Percentiles rank a stretch among this genome's conserved stretches.
phyloP scores from a whole-genome alignment of 768 basidiomycete genomes.

The Sutorius australiensis region DNA sequence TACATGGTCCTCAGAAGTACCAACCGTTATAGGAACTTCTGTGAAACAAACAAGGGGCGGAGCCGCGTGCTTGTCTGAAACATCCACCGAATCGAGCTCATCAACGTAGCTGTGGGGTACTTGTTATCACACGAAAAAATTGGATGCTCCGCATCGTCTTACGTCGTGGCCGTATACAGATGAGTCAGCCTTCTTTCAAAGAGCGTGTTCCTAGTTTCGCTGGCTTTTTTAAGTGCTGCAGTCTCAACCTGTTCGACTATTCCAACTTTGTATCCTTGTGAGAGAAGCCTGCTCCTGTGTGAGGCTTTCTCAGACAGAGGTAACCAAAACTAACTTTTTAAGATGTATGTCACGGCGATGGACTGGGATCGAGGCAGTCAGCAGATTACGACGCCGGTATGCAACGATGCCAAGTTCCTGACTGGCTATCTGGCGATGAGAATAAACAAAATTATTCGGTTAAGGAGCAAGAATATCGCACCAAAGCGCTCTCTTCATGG shows the following conservation, averaged over 20 bases:
- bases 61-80: constrained; percentile 49
- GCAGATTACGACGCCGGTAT: constrained; percentile 67
- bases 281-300: constrained; percentile 51
- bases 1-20: constrained; percentile 31
- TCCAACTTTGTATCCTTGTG: constrained; percentile 79
- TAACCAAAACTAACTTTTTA: constrained; percentile 54
- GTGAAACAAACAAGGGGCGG: constrained; percentile 75
- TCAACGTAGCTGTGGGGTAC: constrained; percentile 69
- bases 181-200: constrained; percentile 75
- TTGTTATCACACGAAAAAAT: constrained; percentile 7
- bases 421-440: constrained; percentile 54
- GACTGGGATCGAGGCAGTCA: constrained; percentile 70
- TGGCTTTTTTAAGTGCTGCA: constrained; percentile 80
- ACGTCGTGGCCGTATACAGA: constrained; percentile 88
- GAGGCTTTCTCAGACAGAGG: not conserved
- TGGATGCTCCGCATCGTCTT: constrained; percentile 25
- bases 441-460: constrained; percentile 3
- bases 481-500: constrained; percentile 82
- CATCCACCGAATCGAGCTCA: constrained; percentile 64
- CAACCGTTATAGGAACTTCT: constrained; percentile 35
- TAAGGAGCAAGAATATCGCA: constrained; percentile 21
- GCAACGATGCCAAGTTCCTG: constrained; percentile 77
- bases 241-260: constrained; percentile 83
- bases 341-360: constrained; percentile 67
- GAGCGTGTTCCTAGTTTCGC: constrained; percentile 67